These are phyloP conservation scores for Aspergillus egyptiacus DNA, from an alignment of 495 filamentous ascomycete genomes.

Conservation along the genomic window DNA sequence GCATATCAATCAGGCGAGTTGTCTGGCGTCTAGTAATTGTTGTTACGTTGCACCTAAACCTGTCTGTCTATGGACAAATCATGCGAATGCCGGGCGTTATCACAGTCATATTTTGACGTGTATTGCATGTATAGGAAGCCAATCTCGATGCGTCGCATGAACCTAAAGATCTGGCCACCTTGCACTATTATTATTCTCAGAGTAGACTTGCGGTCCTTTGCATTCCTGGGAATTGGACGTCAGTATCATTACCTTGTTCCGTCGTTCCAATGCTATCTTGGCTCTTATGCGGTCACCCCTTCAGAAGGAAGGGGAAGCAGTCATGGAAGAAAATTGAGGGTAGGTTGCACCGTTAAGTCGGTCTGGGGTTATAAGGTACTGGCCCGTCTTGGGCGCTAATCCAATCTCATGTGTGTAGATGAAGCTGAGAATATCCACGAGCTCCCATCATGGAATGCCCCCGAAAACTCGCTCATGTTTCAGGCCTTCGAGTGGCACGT, in stretches of 20 bases:
- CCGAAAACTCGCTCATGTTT: conserved; percentile 57
- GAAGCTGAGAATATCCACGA: conserved; percentile 25
- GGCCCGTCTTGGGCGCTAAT: not conserved
- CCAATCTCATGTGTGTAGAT: conserved; percentile 11
- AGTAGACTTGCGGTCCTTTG: no score
- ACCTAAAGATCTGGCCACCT: not conserved
- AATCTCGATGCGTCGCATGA: not conserved
- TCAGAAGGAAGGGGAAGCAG: conserved; percentile 7
- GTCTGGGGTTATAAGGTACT: not conserved
- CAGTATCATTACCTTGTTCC: not conserved
- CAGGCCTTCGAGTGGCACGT: conserved; percentile 75
- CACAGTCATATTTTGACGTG: conserved; percentile 13
- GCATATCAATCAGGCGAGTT: no score
- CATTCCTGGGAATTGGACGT: not conserved
- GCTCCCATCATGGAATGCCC: conserved; percentile 30
- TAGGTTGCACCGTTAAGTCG: no score
- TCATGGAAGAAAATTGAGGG: conserved; percentile 21
- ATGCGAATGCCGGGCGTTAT: no score
- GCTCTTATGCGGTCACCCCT: conserved; percentile 6
- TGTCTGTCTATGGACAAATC: no score
- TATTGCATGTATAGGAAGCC: conserved; percentile 6
- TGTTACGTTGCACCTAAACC: no score
- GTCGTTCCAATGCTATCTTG: conserved; percentile 14
- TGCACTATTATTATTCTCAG: not conserved
- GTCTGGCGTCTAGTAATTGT: no score